Evolutionary conservation across 306 rosid species (phyloP).

Genomic region (Castanea crenata): DNA sequence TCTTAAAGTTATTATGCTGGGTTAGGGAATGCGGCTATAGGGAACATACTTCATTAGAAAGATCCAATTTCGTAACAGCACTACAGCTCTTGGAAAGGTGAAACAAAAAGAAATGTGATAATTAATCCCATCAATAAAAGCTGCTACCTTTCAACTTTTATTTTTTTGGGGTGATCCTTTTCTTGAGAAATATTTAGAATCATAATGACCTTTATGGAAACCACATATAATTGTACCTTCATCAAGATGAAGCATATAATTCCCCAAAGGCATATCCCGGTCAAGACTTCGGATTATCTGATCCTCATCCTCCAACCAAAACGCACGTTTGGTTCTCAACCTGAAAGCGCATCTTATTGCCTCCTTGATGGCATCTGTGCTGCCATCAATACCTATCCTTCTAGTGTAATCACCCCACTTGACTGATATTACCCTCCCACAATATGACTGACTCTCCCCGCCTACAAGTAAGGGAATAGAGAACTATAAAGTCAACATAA

Average conservation of each 20-base stretch:
- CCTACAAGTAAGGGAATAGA: conserved; percentile 41
- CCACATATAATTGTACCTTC: conserved; percentile 55
- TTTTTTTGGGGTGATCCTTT: not conserved
- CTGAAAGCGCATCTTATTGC: conserved; percentile 87
- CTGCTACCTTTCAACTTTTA: not conserved
- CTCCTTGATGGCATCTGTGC: conserved; percentile 89
- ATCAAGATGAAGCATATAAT: conserved; percentile 88
- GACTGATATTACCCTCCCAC: conserved; percentile 90
- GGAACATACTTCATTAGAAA: not conserved
- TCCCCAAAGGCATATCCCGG: conserved; percentile 95
- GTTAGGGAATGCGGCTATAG: not conserved
- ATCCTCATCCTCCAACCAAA: conserved; percentile 98
- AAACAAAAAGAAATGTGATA: not conserved
- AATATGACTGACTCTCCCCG: conserved; percentile 71
- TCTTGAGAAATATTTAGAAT: not conserved
- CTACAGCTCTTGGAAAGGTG: not conserved
- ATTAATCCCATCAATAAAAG: not conserved
- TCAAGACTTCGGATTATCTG: conserved; percentile 87
- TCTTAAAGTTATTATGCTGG: not conserved
- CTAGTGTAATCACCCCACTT: conserved; percentile 92
- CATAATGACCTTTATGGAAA: not conserved
- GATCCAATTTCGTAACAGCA: not conserved
- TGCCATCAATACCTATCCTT: conserved; percentile 87
- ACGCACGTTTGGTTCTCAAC: conserved; percentile 85
- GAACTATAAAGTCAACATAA: conserved; percentile 12